phyloP scores from a whole-genome alignment of 1,139 yeast species.

The Blastobotrys persicus region DNA sequence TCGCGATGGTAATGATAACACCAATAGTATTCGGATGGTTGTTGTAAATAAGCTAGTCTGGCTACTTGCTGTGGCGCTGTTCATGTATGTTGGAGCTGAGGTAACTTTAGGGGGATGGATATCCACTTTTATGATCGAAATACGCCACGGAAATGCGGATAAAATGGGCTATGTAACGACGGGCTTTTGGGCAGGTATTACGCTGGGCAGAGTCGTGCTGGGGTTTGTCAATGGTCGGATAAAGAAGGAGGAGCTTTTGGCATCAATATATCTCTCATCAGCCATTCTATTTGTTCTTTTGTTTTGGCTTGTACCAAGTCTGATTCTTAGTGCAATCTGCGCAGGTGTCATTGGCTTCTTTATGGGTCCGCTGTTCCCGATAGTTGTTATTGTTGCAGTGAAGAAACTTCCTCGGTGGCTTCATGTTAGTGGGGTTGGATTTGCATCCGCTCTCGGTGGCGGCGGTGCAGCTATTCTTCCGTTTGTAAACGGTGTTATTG shows the following conservation, averaged over 20 bases:
- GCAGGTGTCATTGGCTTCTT: conserved; percentile 61
- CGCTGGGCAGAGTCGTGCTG: conserved; percentile 55
- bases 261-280: conserved; percentile 23
- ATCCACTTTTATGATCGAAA: conserved; percentile 58
- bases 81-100: conserved; percentile 67
- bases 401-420: conserved; percentile 58
- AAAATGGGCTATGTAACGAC: conserved; percentile 64
- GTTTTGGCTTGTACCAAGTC: conserved; percentile 33
- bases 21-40: conserved; percentile 17
- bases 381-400: conserved; percentile 64
- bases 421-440: conserved; percentile 70
- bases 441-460: conserved; percentile 76
- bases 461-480: conserved; percentile 63
- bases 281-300: conserved; percentile 29
- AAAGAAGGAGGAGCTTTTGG: conserved; percentile 22
- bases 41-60: conserved; percentile 59
- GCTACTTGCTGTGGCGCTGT: conserved; percentile 53
- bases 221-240: conserved; percentile 34
- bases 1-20: conserved; percentile 12
- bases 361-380: conserved; percentile 81
- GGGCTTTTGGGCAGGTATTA: conserved; percentile 71
- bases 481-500: conserved; percentile 34
- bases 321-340: conserved; percentile 32
- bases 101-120: conserved; percentile 72
- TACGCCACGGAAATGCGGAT: conserved; percentile 47